Evolutionary conservation across 495 filamentous ascomycete genomes (phyloP).

Genomic region (Aspergillus avenaceus): DNA sequence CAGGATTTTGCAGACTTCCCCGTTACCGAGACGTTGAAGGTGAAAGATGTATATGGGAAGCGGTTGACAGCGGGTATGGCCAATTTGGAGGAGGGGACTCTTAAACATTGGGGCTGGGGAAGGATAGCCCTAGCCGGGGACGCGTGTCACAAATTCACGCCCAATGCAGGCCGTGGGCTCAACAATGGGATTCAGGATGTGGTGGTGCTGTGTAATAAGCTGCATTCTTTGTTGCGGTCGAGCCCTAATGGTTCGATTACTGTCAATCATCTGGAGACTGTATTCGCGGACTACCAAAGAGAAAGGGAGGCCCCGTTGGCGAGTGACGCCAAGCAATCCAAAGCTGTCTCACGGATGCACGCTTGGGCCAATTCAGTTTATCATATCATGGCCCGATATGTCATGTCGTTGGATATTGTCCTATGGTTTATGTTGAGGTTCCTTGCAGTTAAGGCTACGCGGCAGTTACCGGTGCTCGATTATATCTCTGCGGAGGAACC

Average conservation of each 20-base stretch:
- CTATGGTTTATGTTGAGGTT: background rate
- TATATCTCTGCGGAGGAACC: background rate
- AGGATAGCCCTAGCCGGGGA: constrained; percentile 25
- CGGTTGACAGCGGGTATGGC: constrained; percentile 16
- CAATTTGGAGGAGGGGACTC: constrained; percentile 20
- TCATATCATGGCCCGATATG: background rate
- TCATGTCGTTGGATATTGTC: background rate
- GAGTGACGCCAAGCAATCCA: background rate
- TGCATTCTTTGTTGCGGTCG: too few relatives aligned
- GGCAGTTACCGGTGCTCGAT: background rate
- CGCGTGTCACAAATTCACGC: constrained; percentile 22
- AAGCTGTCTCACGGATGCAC: background rate
- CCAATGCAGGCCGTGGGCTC: constrained; percentile 27
- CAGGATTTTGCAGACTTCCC: constrained; percentile 23
- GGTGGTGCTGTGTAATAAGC: constrained; percentile 27
- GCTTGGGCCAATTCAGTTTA: background rate
- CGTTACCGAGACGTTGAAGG: constrained; percentile 14
- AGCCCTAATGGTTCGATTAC: background rate
- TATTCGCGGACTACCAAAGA: background rate
- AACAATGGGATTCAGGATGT: constrained; percentile 33
- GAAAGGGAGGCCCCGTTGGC: background rate
- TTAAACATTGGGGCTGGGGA: constrained; percentile 20
- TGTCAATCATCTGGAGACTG: too few relatives aligned
- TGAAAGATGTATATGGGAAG: constrained; percentile 24
- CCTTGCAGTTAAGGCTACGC: background rate